Conservation (phyloP, 768 basidiomycete species). For the Erythrobasidium yunnanense region DNA sequence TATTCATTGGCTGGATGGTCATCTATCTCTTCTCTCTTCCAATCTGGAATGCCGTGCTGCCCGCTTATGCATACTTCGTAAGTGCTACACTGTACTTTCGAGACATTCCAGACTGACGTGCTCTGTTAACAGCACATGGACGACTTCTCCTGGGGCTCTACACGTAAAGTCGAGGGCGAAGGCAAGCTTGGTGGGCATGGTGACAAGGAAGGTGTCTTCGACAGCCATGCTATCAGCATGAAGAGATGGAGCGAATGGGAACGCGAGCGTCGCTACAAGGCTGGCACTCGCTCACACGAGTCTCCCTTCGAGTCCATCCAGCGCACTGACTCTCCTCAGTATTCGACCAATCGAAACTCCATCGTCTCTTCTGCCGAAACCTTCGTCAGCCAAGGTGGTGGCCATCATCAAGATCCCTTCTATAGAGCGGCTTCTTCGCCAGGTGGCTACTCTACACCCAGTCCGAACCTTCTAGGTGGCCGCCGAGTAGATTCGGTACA, state of each 20-base stretch:
- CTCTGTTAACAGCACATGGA: slow-evolving; percentile 84
- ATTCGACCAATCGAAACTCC: slow-evolving; percentile 54
- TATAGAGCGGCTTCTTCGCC: slow-evolving; percentile 31
- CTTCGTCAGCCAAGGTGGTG: slow-evolving; percentile 18
- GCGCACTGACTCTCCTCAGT: slow-evolving; percentile 44
- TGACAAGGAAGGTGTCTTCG: slow-evolving; percentile 95
- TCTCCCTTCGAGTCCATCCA: slow-evolving; percentile 52
- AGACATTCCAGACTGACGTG: background rate
- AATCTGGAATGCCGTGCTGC: slow-evolving; percentile 92
- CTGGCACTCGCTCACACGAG: slow-evolving; percentile 69
- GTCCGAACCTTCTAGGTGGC: slow-evolving; percentile 23
- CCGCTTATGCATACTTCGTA: slow-evolving; percentile 59
- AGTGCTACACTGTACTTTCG: background rate
- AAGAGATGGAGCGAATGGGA: slow-evolving; percentile 99
- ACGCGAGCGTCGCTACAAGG: slow-evolving; percentile 86
- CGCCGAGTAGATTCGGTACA: slow-evolving; percentile 21
- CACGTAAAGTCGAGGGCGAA: slow-evolving; percentile 66
- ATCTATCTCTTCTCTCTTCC: slow-evolving; percentile 84
- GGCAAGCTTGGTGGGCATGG: slow-evolving; percentile 54
- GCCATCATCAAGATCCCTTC: slow-evolving; percentile 31
- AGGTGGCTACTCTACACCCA: slow-evolving; percentile 38
- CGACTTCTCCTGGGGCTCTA: slow-evolving; percentile 94
- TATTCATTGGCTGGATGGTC: slow-evolving; percentile 94
- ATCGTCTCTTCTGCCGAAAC: slow-evolving; percentile 65
- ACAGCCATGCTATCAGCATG: slow-evolving; percentile 93